A percentile compares a stretch with the other conserved stretches of the same genome.
phyloP scores from a whole-genome alignment of 768 basidiomycete species.

The Russula sp. region DNA sequence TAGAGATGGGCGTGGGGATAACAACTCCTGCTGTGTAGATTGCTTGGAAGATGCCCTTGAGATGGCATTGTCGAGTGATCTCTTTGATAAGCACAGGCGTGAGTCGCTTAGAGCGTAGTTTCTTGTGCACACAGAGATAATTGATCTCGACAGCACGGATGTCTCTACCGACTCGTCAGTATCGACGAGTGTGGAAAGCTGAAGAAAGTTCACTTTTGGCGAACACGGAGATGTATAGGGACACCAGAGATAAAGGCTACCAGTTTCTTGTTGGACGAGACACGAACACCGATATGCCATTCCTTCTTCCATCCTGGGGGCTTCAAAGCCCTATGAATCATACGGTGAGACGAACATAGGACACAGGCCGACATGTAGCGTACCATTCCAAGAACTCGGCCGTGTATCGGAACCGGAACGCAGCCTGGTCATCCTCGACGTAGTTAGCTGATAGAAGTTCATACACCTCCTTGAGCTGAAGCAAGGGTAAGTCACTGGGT shows the following conservation, averaged over 20 bases:
- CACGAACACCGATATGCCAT: constrained; percentile 96
- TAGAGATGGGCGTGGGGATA: constrained; percentile 87
- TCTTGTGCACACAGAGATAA: constrained; percentile 97
- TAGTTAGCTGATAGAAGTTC: constrained; percentile 89
- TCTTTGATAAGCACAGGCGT: constrained; percentile 97
- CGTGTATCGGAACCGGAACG: constrained; percentile 95
- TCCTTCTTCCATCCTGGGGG: constrained; percentile 90
- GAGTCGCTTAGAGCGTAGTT: constrained; percentile 88
- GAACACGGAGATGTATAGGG: constrained; percentile 78
- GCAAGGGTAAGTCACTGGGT: not conserved
- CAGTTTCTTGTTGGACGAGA: constrained; percentile 82
- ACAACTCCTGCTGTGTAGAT: constrained; percentile 94
- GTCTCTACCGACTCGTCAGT: constrained; percentile 36
- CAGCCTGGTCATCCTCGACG: constrained; percentile 91
- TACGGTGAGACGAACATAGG: too few species aligned
- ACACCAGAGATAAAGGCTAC: constrained; percentile 96
- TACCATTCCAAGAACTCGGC: constrained; percentile 92
- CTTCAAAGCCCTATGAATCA: constrained; percentile 87
- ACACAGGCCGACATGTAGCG: constrained; percentile 3
- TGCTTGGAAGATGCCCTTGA: constrained; percentile 90
- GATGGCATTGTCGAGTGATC: constrained; percentile 85
- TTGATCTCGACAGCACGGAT: constrained; percentile 87
- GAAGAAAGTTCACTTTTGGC: constrained; percentile 55
- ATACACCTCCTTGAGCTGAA: constrained; percentile 83
- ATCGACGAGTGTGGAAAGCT: not conserved